Conservation (phyloP, 306 rosid species). For the Geum urbanum region DNA sequence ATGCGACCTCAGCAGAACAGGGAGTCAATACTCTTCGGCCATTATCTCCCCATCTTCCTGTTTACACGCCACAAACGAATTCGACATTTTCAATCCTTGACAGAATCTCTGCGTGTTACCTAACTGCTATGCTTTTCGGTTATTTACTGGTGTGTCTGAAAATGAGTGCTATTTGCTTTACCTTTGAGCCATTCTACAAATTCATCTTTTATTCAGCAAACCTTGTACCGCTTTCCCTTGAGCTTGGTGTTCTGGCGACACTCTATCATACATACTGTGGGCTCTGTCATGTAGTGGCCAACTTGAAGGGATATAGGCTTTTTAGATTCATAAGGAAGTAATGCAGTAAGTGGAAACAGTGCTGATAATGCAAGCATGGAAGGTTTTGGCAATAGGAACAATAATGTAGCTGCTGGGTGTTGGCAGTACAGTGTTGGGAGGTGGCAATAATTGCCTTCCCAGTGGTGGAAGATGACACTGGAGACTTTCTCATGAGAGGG, state of each 20-base stretch:
- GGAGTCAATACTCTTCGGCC: slow-evolving; percentile 32
- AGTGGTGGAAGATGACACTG: slow-evolving; percentile 37
- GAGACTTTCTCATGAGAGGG: slow-evolving; percentile 50
- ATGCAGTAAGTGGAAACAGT: background rate
- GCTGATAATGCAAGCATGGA: background rate
- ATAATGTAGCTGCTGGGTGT: background rate
- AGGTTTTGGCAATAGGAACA: background rate
- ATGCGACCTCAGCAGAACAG: background rate
- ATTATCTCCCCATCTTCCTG: slow-evolving; percentile 48
- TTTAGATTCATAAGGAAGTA: background rate
- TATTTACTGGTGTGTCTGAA: slow-evolving; percentile 30
- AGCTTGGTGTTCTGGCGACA: slow-evolving; percentile 41
- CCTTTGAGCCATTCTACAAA: slow-evolving; percentile 20
- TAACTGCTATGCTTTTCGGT: slow-evolving; percentile 24
- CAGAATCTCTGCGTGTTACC: slow-evolving; percentile 39
- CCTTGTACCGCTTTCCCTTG: slow-evolving; percentile 36
- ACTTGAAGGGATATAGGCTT: background rate
- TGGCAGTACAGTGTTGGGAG: background rate
- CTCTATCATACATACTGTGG: slow-evolving; percentile 42
- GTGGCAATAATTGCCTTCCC: slow-evolving; percentile 10
- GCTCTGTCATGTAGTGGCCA: slow-evolving; percentile 20
- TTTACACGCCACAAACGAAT: slow-evolving; percentile 47
- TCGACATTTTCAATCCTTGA: slow-evolving; percentile 35
- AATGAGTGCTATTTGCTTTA: slow-evolving; percentile 33
- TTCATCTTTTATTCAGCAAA: slow-evolving; percentile 40